phyloP scores from a whole-genome alignment of 352 stramenopile genomes.

The Globisporangium paroecandrum region DNA sequence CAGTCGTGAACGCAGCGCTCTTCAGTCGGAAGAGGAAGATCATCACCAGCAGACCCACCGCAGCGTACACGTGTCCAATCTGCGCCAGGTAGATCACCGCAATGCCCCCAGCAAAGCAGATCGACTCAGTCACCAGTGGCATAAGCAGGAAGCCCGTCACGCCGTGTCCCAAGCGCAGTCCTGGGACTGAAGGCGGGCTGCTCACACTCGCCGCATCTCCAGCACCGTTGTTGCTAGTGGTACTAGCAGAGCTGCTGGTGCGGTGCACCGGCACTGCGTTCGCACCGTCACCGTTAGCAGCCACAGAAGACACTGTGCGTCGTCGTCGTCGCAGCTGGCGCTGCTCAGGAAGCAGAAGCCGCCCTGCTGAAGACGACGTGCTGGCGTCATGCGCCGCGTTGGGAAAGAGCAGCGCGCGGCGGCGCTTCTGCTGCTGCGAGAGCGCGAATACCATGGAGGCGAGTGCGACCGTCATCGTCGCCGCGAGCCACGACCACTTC shows the following conservation, averaged over 20 bases:
- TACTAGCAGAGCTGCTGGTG: background rate
- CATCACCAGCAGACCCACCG: slow-evolving; percentile 24
- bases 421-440: slow-evolving; percentile 21
- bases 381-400: background rate
- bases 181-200: slow-evolving; percentile 3
- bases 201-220: background rate
- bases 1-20: slow-evolving; percentile 25
- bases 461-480: slow-evolving; percentile 22
- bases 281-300: background rate
- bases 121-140: slow-evolving; percentile 29
- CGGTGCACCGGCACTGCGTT: background rate
- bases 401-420: slow-evolving; percentile 12
- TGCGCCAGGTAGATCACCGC: slow-evolving; percentile 24
- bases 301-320: slow-evolving; percentile 1
- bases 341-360: slow-evolving; percentile 6
- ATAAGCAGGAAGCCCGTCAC: slow-evolving; percentile 29
- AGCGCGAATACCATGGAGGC: slow-evolving; percentile 37
- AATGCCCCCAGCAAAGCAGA: slow-evolving; percentile 27
- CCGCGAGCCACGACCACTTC: slow-evolving; percentile 30
- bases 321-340: background rate
- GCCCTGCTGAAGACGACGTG: background rate
- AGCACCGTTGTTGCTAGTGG: background rate
- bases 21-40: slow-evolving; percentile 41
- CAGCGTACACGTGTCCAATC: slow-evolving; percentile 16
- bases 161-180: slow-evolving; percentile 29